Percentiles rank a stretch among this genome's conserved stretches.
Conservation (phyloP, 2,329 filamentous ascomycete genomes). For the Clonostachys rosea region DNA sequence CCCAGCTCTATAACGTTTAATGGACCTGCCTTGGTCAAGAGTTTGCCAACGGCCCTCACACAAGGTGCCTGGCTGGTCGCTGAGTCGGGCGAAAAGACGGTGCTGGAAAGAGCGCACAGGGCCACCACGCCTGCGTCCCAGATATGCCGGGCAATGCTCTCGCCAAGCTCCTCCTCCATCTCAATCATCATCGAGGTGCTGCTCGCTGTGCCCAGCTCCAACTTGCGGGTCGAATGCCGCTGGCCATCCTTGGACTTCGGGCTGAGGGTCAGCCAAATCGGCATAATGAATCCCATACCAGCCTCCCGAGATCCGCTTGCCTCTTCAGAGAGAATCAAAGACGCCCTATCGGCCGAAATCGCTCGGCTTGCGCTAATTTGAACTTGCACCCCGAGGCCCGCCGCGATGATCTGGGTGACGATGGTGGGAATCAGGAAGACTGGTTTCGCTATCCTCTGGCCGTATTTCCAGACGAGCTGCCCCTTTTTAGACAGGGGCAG, state of each 20-base stretch:
- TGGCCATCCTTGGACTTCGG: conserved; percentile 14
- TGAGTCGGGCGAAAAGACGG: conserved; percentile 15
- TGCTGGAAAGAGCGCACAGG: conserved; percentile 21
- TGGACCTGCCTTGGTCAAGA: conserved; percentile 14
- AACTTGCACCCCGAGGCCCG: conserved; percentile 15
- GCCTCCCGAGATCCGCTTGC: conserved; percentile 2
- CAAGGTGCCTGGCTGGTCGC: conserved; percentile 15
- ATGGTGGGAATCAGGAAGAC: conserved; percentile 12
- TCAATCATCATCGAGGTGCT: conserved; percentile 21
- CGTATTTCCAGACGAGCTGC: conserved; percentile 20
- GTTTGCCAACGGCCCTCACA: conserved; percentile 19
- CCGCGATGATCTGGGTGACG: conserved; percentile 15
- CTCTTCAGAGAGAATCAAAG: conserved; percentile 11
- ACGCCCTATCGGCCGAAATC: conserved; percentile 15
- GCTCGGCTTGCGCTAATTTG: conserved; percentile 12
- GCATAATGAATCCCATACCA: conserved; percentile 32
- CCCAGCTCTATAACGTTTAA: conserved; percentile 50
- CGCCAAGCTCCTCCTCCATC: conserved; percentile 52
- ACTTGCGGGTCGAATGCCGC: conserved; percentile 18
- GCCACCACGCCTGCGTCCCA: conserved; percentile 54
- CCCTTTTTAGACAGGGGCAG: conserved; percentile 15
- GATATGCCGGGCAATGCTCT: conserved; percentile 55
- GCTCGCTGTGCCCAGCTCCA: conserved; percentile 16
- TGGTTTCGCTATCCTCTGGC: conserved; percentile 34
- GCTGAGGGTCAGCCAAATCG: conserved; percentile 31